Conservation (phyloP, 2,329 filamentous ascomycete species). For the Epichloe coenophiala region DNA sequence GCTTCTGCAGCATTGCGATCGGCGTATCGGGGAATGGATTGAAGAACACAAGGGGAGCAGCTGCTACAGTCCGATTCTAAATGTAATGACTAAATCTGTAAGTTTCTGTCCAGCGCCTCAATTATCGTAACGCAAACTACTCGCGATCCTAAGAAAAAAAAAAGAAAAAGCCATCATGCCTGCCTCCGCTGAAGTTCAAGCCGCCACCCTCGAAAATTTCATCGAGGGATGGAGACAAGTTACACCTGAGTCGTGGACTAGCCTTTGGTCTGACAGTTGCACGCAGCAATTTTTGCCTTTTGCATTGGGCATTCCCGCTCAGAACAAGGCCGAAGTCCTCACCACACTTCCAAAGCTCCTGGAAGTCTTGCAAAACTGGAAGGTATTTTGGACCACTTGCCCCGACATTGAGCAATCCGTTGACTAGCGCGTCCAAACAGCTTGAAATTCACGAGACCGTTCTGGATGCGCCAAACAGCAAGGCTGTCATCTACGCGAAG, state of each 20-base stretch:
- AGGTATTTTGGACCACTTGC: too few relatives aligned
- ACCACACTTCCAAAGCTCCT: neutral
- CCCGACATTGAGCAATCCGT: too few relatives aligned
- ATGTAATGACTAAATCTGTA: too few relatives aligned
- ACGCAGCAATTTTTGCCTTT: neutral
- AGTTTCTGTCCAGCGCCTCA: too few relatives aligned
- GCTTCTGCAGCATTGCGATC: too few relatives aligned
- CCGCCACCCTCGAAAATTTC: constrained; percentile 2
- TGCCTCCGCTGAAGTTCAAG: neutral
- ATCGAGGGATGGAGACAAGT: neutral
- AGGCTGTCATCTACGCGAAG: neutral
- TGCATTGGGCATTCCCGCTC: neutral
- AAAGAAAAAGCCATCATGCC: neutral
- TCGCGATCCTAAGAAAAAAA: too few relatives aligned
- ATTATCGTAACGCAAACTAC: too few relatives aligned
- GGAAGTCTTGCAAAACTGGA: too few relatives aligned
- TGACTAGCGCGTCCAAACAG: neutral
- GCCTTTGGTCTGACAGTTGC: neutral
- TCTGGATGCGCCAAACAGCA: neutral
- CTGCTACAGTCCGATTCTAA: too few relatives aligned
- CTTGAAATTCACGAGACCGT: neutral
- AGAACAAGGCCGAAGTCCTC: too few relatives aligned
- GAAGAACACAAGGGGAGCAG: too few relatives aligned
- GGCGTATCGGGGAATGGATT: too few relatives aligned
- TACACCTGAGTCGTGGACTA: neutral